phyloP scores from a whole-genome alignment of 805 yeast species.

The Suhomyces prunicola region DNA sequence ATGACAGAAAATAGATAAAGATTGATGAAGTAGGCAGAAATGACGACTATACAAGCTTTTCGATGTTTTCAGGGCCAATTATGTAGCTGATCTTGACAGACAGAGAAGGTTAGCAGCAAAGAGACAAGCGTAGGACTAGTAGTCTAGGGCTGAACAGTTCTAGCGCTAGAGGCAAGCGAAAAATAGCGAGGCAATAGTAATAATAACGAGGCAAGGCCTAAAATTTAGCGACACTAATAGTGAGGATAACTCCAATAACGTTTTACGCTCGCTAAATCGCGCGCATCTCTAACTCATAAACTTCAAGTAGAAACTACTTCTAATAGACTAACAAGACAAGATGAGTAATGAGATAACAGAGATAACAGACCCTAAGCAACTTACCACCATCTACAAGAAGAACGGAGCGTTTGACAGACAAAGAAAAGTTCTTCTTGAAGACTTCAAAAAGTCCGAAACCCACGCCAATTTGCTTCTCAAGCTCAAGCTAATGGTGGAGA shows the following conservation, averaged over 20 bases:
- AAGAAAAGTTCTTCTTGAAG: conserved; percentile 40
- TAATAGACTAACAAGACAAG: background rate
- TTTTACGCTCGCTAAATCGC: background rate
- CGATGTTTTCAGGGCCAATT: background rate
- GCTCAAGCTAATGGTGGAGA: conserved; percentile 42
- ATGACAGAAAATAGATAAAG: background rate
- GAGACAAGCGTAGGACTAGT: background rate
- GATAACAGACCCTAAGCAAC: conserved; percentile 32
- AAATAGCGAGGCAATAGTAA: background rate
- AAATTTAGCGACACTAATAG: no score
- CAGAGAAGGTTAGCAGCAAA: background rate
- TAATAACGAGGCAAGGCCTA: no score
- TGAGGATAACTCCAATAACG: background rate
- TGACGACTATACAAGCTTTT: background rate
- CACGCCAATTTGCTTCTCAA: conserved; percentile 39
- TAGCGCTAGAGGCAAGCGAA: background rate
- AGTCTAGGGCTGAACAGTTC: background rate
- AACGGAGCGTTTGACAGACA: conserved; percentile 49
- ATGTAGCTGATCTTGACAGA: background rate
- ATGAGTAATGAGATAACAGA: background rate
- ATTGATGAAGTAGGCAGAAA: background rate
- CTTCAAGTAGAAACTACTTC: background rate
- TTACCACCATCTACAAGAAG: conserved; percentile 44
- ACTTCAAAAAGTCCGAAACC: conserved; percentile 41
- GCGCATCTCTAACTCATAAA: background rate